These are phyloP conservation scores for Cercospora zeae-maydis DNA, from an alignment of 2,329 filamentous ascomycete genomes.

Conservation along the genomic window DNA sequence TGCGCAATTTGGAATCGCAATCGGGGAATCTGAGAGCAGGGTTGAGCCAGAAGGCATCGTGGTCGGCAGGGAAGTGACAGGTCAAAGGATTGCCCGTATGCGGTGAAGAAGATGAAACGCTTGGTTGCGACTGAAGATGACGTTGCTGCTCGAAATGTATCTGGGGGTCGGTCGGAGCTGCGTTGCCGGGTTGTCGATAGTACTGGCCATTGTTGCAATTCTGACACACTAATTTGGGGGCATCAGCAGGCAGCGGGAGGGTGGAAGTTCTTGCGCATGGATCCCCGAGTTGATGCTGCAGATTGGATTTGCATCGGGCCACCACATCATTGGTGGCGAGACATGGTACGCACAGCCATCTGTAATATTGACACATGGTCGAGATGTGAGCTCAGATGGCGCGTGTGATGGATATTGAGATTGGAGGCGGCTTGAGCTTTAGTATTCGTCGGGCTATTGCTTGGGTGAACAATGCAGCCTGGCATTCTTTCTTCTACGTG, in stretches of 20 bases:
- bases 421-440: neutral
- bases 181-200: neutral
- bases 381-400: neutral
- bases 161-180: neutral
- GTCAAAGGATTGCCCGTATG: neutral
- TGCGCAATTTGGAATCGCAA: conserved; percentile 3
- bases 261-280: conserved; percentile 13
- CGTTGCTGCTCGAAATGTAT: neutral
- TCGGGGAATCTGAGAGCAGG: conserved; percentile 9
- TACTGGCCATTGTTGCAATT: conserved; percentile 3
- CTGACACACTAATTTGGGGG: conserved; percentile 18
- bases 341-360: conserved; percentile 14
- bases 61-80: conserved; percentile 5
- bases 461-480: conserved; percentile 3
- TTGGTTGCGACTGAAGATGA: neutral
- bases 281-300: conserved; percentile 4
- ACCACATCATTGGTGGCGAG: conserved; percentile 15
- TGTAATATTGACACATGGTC: conserved; percentile 18
- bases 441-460: conserved; percentile 2
- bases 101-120: neutral
- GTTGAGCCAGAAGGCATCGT: conserved; percentile 13
- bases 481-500: neutral
- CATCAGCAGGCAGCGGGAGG: conserved; percentile 14
- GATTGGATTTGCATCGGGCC: conserved; percentile 11
- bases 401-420: neutral